Conservation (phyloP, 306 rosid genomes). For the Begonia loranthoides region DNA sequence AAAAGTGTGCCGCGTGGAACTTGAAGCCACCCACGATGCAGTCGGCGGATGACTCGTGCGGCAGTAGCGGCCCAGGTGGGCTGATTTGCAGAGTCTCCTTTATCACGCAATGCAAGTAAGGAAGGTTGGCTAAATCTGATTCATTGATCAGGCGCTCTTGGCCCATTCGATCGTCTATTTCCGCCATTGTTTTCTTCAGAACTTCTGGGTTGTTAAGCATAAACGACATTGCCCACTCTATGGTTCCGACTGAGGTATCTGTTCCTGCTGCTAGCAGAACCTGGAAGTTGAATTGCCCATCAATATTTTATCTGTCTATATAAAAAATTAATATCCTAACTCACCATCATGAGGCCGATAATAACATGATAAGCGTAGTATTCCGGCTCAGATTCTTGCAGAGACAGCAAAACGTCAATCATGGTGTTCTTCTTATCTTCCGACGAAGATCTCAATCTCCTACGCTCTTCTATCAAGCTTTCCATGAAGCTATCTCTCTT, state of each 20-base stretch:
- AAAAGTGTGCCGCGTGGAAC: conserved; percentile 31
- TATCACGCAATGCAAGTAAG: conserved; percentile 15
- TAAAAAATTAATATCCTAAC: background rate
- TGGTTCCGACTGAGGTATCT: conserved; percentile 13
- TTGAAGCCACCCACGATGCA: conserved; percentile 17
- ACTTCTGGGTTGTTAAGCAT: conserved; percentile 22
- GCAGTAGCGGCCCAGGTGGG: conserved; percentile 19
- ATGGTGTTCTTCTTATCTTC: conserved; percentile 13
- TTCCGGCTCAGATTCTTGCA: conserved; percentile 11
- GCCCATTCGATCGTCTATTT: conserved; percentile 15
- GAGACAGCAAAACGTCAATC: conserved; percentile 5
- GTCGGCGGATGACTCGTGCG: conserved; percentile 22
- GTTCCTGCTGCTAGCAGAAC: conserved; percentile 22
- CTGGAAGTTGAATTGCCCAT: background rate
- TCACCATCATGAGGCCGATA: conserved; percentile 12
- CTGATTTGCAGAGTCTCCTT: conserved; percentile 23
- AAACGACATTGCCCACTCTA: conserved; percentile 31
- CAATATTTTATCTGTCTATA: no score
- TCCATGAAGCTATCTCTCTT: conserved; percentile 20
- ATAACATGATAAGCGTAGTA: conserved; percentile 6
- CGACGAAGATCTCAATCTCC: background rate
- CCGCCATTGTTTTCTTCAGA: conserved; percentile 2
- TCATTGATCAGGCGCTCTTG: conserved; percentile 14
- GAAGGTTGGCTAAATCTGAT: conserved; percentile 17
- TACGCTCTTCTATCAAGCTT: conserved; percentile 16